These are phyloP conservation scores for Marasmius sp. DNA, from an alignment of 1,284 basidiomycete species.

Conservation along the genomic window DNA sequence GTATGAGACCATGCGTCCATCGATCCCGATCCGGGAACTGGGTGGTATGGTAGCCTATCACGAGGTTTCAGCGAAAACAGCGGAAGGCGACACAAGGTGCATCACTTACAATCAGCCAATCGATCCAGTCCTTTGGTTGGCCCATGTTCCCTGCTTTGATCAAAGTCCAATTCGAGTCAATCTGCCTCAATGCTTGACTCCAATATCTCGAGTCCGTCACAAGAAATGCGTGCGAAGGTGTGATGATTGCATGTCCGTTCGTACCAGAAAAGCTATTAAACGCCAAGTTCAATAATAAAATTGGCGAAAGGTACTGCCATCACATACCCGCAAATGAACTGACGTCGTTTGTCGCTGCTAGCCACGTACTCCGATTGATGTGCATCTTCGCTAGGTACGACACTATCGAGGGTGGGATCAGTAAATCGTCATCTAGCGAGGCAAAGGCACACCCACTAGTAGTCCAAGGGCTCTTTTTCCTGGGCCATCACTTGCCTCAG, in stretches of 20 bases:
- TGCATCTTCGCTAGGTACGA: constrained; percentile 84
- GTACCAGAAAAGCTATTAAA: constrained; percentile 76
- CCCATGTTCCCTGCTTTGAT: constrained; percentile 63
- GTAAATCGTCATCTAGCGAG: constrained; percentile 9
- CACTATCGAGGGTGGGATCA: constrained; percentile 32
- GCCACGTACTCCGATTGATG: constrained; percentile 90
- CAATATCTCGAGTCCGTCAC: constrained; percentile 91
- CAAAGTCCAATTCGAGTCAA: constrained; percentile 79
- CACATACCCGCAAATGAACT: constrained; percentile 80
- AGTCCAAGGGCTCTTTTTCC: constrained; percentile 72
- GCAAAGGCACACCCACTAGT: constrained; percentile 64
- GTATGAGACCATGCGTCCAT: constrained; percentile 85
- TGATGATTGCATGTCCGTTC: constrained; percentile 82
- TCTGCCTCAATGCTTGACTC: constrained; percentile 77
- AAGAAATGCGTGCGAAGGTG: constrained; percentile 65
- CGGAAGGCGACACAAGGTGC: background rate
- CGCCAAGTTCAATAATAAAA: constrained; percentile 4
- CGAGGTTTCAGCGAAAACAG: constrained; percentile 4
- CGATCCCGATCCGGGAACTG: constrained; percentile 68
- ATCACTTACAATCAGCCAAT: constrained; percentile 64
- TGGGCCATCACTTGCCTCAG: constrained; percentile 38
- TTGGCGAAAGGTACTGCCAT: constrained; percentile 2
- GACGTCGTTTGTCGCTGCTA: constrained; percentile 75
- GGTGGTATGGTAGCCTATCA: constrained; percentile 12
- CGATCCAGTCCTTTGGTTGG: constrained; percentile 73